These are phyloP conservation scores for Pachysandra terminalis DNA, from an alignment of 164 flowering plant species.

Conservation along the genomic window DNA sequence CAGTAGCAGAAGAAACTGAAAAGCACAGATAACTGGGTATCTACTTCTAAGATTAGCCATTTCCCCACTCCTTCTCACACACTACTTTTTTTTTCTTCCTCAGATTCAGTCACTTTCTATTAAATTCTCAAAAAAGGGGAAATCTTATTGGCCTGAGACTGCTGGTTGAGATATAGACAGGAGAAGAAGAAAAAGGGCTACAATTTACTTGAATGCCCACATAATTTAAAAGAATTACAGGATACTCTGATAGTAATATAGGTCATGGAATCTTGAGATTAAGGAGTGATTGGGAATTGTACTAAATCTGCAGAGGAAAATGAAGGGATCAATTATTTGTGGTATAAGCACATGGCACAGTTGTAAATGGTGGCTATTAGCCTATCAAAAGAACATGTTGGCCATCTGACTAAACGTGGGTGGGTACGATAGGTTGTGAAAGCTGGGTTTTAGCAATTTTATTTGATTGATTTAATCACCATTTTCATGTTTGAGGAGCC, in stretches of 20 bases:
- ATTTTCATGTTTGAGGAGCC: no score
- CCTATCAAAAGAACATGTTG: no score
- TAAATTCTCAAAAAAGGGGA: neutral
- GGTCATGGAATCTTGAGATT: neutral
- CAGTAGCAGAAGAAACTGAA: slow-evolving; percentile 39
- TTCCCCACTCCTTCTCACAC: neutral
- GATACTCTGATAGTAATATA: neutral
- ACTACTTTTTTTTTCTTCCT: no score
- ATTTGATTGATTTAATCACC: no score
- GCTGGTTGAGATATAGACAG: slow-evolving; percentile 5
- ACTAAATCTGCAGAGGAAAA: neutral
- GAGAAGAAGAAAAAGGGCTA: slow-evolving; percentile 2
- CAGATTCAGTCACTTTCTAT: slow-evolving; percentile 3
- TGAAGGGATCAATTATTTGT: slow-evolving; percentile 18
- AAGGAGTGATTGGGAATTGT: neutral
- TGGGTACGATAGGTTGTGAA: no score
- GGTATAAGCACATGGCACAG: slow-evolving; percentile 37
- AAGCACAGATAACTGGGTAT: slow-evolving; percentile 20
- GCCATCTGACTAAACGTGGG: no score
- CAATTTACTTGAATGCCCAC: slow-evolving; percentile 17
- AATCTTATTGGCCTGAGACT: slow-evolving; percentile 19
- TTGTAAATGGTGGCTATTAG: slow-evolving; percentile 22
- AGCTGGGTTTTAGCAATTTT: no score
- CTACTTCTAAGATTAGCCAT: slow-evolving; percentile 37
- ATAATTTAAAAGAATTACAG: neutral